Conservation (phyloP, 106 monocot species). For the Gastrodia elata region DNA sequence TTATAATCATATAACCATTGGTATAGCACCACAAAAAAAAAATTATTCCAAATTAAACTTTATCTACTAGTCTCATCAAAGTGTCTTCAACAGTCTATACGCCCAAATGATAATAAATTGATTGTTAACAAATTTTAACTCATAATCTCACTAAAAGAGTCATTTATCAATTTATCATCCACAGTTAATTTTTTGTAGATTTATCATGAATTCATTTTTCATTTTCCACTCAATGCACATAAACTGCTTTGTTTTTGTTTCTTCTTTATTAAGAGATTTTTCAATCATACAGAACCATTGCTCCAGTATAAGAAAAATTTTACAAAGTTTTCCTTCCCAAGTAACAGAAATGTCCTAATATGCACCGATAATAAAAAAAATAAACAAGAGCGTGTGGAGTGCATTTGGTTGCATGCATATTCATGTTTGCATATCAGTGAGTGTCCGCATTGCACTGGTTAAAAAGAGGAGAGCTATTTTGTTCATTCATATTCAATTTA, state of each 20-base stretch:
- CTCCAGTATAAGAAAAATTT: too few relatives aligned
- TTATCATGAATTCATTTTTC: too few relatives aligned
- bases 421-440: background rate
- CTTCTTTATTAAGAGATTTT: too few relatives aligned
- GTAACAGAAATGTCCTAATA: background rate
- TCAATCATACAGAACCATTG: too few relatives aligned
- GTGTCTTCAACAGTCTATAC: background rate
- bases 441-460: background rate
- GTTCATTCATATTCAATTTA: background rate
- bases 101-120: background rate
- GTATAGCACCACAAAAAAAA: background rate
- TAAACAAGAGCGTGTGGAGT: background rate
- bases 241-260: too few relatives aligned
- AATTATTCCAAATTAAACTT: conserved; percentile 1
- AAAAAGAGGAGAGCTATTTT: background rate
- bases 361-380: background rate
- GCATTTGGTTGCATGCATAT: background rate
- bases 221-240: too few relatives aligned
- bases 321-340: too few relatives aligned
- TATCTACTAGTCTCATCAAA: background rate
- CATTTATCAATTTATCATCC: background rate
- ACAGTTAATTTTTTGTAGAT: background rate
- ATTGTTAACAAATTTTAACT: background rate
- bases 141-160: background rate
- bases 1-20: background rate